phyloP scores from a whole-genome alignment of 2,329 filamentous ascomycete genomes.

The Dactylellina drechsleri region DNA sequence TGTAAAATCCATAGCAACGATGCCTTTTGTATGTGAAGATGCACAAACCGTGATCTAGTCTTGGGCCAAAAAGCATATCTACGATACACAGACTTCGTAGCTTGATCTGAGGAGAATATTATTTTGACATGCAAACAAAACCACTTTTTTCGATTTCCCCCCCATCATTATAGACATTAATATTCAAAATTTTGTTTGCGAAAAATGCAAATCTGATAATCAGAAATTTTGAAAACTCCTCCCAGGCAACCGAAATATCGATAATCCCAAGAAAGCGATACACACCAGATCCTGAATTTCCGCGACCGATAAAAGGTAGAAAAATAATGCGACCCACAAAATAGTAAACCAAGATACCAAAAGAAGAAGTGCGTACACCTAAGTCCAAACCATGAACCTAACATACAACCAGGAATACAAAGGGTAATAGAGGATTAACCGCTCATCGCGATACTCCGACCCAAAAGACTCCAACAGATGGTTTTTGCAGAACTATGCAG shows the following conservation, averaged over 20 bases:
- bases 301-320: constrained; percentile 9
- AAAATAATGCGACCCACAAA: constrained; percentile 6
- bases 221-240: constrained; percentile 11
- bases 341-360: neutral
- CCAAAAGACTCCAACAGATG: neutral
- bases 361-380: constrained; percentile 11
- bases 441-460: neutral
- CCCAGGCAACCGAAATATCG: neutral
- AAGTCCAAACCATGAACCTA: neutral
- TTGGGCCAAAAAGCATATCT: too few relatives aligned
- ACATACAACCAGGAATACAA: neutral
- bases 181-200: neutral
- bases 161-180: constrained; percentile 36
- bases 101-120: neutral
- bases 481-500: constrained; percentile 3
- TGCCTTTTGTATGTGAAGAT: too few relatives aligned
- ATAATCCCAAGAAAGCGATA: constrained; percentile 8
- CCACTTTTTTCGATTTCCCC: constrained; percentile 32
- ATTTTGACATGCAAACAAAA: constrained; percentile 10
- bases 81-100: too few relatives aligned
- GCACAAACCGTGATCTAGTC: too few relatives aligned
- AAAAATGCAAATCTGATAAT: constrained; percentile 2
- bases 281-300: neutral
- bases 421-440: neutral
- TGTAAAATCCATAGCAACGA: too few relatives aligned